Conservation (phyloP, 23 red algal genomes). For the Gracilaria gracilis region DNA sequence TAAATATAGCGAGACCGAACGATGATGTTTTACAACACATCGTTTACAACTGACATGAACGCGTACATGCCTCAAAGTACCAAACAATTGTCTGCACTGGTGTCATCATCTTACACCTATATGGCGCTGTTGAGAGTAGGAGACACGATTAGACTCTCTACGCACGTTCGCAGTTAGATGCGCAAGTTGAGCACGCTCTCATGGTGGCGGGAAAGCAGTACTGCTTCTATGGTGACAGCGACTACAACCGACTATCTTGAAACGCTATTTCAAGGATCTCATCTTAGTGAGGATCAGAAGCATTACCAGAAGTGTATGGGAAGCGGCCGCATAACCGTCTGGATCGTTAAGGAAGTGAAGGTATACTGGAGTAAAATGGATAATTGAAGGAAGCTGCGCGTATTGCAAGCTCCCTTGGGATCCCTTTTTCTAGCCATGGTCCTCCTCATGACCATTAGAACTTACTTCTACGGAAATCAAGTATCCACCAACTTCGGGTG, state of each 20-base stretch:
- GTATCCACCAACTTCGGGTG: background rate
- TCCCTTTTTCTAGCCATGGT: background rate
- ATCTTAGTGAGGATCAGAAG: background rate
- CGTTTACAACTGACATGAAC: conserved; percentile 28
- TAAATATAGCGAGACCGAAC: background rate
- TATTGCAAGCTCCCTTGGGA: conserved; percentile 23
- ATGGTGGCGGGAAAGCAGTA: conserved; percentile 18
- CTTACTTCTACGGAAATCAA: conserved; percentile 30
- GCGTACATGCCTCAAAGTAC: background rate
- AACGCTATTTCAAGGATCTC: conserved; percentile 7
- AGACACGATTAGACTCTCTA: conserved; percentile 6
- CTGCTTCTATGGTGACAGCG: conserved; percentile 25
- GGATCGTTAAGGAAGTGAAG: conserved; percentile 36
- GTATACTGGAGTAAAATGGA: conserved; percentile 4
- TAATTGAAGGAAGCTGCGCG: background rate
- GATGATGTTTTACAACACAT: background rate
- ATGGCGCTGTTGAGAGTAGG: background rate
- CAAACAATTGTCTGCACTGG: background rate
- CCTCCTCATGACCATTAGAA: background rate
- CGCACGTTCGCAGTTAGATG: background rate
- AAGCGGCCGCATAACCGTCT: background rate
- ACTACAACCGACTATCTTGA: conserved; percentile 14
- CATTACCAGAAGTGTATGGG: background rate
- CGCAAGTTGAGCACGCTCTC: background rate
- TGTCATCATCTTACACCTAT: conserved; percentile 3